Evolutionary conservation across 1,139 yeast genomes (phyloP).

Genomic region (Magnusiomyces suaveolens): DNA sequence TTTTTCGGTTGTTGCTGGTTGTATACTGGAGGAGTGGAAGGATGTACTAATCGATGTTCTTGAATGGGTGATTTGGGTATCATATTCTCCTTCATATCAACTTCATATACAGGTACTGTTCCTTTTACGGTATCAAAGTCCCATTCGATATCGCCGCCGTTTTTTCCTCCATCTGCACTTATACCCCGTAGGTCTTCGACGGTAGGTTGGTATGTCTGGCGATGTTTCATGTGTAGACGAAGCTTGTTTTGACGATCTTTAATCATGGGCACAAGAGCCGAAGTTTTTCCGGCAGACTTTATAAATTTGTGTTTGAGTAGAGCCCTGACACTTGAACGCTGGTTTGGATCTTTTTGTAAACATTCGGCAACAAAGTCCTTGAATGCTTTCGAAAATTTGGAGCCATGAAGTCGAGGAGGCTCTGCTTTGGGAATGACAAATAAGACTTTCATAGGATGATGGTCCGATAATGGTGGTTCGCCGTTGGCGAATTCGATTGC

Average conservation of each 20-base stretch:
- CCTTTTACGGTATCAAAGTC: conserved; percentile 33
- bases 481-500: conserved; percentile 77
- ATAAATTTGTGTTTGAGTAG: conserved; percentile 57
- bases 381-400: conserved; percentile 37
- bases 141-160: conserved; percentile 31
- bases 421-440: conserved; percentile 44
- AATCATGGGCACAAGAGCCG: conserved; percentile 28
- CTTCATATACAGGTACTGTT: not conserved
- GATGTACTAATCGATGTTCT: not conserved
- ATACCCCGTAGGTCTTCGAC: conserved; percentile 9
- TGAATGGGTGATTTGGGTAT: not conserved
- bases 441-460: conserved; percentile 75
- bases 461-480: conserved; percentile 67
- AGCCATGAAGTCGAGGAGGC: conserved; percentile 44
- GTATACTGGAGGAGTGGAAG: not conserved
- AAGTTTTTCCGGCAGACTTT: conserved; percentile 35
- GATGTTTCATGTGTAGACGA: conserved; percentile 13
- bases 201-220: conserved; percentile 18
- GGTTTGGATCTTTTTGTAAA: conserved; percentile 50
- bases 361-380: conserved; percentile 59
- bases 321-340: conserved; percentile 48
- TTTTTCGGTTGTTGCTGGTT: not conserved
- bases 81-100: not conserved
- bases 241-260: conserved; percentile 17
- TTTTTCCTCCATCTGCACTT: conserved; percentile 7